Base-by-base conservation (phyloP, 2,329 filamentous ascomycete genomes). In the Sporothrix phasma region DNA sequence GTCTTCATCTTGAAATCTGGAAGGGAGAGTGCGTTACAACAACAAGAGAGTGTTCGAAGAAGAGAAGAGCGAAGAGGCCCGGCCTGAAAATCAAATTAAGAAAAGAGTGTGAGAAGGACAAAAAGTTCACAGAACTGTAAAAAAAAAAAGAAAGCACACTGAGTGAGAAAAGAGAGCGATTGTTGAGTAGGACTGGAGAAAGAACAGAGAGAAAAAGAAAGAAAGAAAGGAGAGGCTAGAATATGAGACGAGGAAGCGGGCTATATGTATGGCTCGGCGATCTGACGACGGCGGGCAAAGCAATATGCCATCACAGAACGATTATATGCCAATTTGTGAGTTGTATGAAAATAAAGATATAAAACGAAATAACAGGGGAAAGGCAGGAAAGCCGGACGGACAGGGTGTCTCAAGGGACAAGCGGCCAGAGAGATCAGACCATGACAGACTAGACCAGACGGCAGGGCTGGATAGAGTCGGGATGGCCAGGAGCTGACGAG, bases 101-200 rank as follows among this genome's bases (percentile, higher is more conserved):
- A 61, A 62, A 41, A 61, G 34, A 64, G 39, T 41, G 43, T 49
- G 41, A 51, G 29, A n/a, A 47, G 26, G 8, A 37, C 4, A 19
- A 39, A 37, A 62, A 66, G 67, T 68, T 68, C 65, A 63, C 67
- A 67, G 66, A 68, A 68, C 67, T 64, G 51, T 61, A 54, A 43
- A 62, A 66, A 60, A n/a, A 53, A 51, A 61, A 61, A 62, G 49
- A 53, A 63, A 63, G 43, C 29, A 64, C 24, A 64, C 31, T 60
- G 46, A 45, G 46, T 56, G 41, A 37, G 17, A 31, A 61, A 54
- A 41, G 39, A 66, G 61, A 54, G 66, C 24, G 60, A 51, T 60
- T 51, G 45, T 53, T 62, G 63, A 65, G 63, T 53, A 39, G 24
- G 59, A 66, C 62, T 49, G 61, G 19, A 31, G 41, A 58, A 49